Evolutionary conservation across 495 filamentous ascomycete species (phyloP), one percentile per base, ranked within the genome.

Genomic region (Hyaloscypha hepaticicola): DNA sequence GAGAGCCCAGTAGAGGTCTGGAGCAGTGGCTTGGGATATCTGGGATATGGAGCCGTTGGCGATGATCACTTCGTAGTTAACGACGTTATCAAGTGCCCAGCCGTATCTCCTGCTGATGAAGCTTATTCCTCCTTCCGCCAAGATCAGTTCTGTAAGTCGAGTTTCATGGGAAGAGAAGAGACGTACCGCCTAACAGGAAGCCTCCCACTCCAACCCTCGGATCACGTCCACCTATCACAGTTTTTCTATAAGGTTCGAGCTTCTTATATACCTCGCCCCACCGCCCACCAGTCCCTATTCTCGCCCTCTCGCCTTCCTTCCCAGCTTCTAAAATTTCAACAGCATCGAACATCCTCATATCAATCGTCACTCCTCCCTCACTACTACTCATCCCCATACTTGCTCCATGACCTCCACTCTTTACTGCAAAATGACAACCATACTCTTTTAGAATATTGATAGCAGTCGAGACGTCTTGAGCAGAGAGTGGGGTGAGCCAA

Each of bases 361-460:
- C 80, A 53, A 90, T 77, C 24, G 86, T 78, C 5, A 89, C 79
- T 8, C 86, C 85, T 16, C 73, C 67, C n/a, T 78, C 61, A 77
- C 65, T 76, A 80, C 24, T 76, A 73, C 62, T 74, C 68, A 61
- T 84, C 84, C 19, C 70, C 59, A 55, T 74, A 77, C 26, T 76
- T 73, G 38, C 1, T 3, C 72, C 76, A 69, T 85, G 83, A 0
- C 84, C 83, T 16, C 83, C 83, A 53, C 75, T 72, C 21, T 78
- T 77, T 28, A 86, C 76, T 14, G 78, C 76, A 63, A 86, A 85
- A 8, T 74, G 58, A 24, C 78, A 74, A 26, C 77, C 25, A 11
- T 66, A 63, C 0, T 52, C 27, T 9, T 63, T 68, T 3, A 80
- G 62, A 9, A 76, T 55, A 6, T 69, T 56, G 19, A 85, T 48